A percentile compares a stretch with the other conserved stretches of the same genome.
These are phyloP conservation scores for Linnemannia exigua DNA, from an alignment of 192 early-diverging fungal genomes.

Conservation along the genomic window DNA sequence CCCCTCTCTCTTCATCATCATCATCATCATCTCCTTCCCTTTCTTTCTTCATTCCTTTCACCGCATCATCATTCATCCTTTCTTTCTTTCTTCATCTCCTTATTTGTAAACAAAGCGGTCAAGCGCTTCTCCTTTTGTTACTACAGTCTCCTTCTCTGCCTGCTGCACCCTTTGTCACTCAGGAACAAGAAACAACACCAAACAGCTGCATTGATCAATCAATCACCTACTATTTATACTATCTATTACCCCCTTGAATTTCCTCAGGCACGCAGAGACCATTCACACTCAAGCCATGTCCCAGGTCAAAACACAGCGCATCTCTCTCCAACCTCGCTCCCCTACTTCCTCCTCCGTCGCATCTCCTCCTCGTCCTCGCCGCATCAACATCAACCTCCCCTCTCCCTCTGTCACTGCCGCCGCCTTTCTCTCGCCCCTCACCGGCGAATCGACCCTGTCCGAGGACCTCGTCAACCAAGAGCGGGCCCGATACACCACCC, in stretches of 20 bases:
- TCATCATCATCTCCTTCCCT: constrained; percentile 1
- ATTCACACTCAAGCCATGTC: not conserved
- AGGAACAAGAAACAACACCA: constrained; percentile 14
- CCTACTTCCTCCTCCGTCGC: not conserved
- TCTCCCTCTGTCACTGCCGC: constrained; percentile 20
- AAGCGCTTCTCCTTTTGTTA: not conserved
- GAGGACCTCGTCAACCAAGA: constrained; percentile 14
- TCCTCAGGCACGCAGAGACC: not conserved
- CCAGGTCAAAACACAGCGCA: constrained; percentile 17
- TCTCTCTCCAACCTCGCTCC: constrained; percentile 28
- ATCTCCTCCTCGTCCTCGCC: constrained; percentile 13
- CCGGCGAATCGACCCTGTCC: constrained; percentile 20
- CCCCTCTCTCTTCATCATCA: not conserved
- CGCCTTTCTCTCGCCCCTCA: constrained; percentile 17
- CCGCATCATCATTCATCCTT: no score
- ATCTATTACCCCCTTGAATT: not conserved
- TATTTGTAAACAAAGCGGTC: not conserved
- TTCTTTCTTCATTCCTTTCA: not conserved
- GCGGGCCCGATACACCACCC: constrained; percentile 31
- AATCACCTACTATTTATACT: not conserved
- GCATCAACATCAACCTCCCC: constrained; percentile 39
- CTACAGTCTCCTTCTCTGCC: not conserved
- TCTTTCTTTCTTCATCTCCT: no score
- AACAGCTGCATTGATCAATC: not conserved
- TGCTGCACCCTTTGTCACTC: not conserved